Evolutionary conservation across 306 rosid species (phyloP), one percentile per base, ranked within the genome.

Genomic region (Betula pendula): DNA sequence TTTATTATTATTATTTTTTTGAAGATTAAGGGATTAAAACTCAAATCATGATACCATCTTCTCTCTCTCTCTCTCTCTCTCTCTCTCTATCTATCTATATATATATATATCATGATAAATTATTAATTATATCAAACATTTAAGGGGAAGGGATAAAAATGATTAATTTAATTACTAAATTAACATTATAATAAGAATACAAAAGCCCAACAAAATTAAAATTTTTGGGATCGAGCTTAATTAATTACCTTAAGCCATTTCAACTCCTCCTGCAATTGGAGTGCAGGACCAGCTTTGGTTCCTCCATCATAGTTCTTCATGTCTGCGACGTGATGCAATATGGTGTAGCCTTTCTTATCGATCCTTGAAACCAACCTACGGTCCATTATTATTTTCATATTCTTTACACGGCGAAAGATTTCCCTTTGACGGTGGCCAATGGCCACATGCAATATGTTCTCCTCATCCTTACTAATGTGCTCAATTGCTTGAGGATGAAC

Each of bases 401-500:
- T 2, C 13, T 42, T 56, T 2, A 73, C 24, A 22, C 20, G 68
- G 8, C 12, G 5, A 44, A 31, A 83, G 33, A 83, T 76, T 31
- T 65, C 40, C 3, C 27, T 13, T 56, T 81, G 84, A 0, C 85
- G 85, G 72, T 81, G 78, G 59, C 68, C 75, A 45, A 81, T 48
- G 20, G 76, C 81, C 40, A 81, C 63, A 29, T 77, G 85, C 25
- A 84, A 40, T 44, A 84, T 43, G 48, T 84, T 84, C 16, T 70
- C 27, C 29, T 15, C 70, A 1, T 74, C 60, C 13, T 16, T 2
- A 12, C 56, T 77, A 6, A 47, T 22, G 40, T 77, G 73, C 70
- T 55, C 29, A 4, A 74, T 42, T 40, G 78, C 82, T 31, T 70
- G 70, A 12, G 88, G 85, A 22, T 74, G 5, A 33, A 0, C 20